Percentiles rank a stretch among this genome's conserved stretches.
These are phyloP conservation scores for Salix udensis DNA, from an alignment of 345 rosid genomes.

Conservation along the genomic window DNA sequence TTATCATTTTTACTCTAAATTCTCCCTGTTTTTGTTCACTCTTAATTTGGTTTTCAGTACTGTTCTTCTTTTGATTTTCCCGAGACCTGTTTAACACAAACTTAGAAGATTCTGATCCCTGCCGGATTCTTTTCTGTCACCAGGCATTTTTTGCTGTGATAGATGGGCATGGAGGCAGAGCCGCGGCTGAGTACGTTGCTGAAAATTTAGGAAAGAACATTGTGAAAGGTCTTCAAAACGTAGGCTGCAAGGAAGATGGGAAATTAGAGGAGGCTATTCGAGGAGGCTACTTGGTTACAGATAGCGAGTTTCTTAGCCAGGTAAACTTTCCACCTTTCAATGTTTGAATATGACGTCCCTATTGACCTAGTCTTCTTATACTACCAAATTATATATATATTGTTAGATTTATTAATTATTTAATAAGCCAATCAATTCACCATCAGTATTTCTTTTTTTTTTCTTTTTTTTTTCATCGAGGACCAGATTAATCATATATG, in stretches of 20 bases:
- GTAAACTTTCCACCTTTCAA: constrained; percentile 14
- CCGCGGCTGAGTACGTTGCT: constrained; percentile 41
- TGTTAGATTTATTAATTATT: too few relatives aligned
- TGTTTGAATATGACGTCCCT: not conserved
- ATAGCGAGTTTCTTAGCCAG: constrained; percentile 47
- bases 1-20: not conserved
- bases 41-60: too few relatives aligned
- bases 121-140: not conserved
- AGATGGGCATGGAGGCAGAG: constrained; percentile 54
- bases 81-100: too few relatives aligned
- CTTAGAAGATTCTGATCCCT: not conserved
- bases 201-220: constrained; percentile 50
- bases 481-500: not conserved
- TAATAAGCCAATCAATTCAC: not conserved
- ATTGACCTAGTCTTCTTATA: not conserved
- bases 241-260: not conserved
- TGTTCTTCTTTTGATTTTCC: too few relatives aligned
- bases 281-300: constrained; percentile 39
- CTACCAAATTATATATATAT: too few relatives aligned
- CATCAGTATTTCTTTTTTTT: not conserved
- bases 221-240: constrained; percentile 25
- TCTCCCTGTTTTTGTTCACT: too few relatives aligned
- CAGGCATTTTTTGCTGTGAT: constrained; percentile 49
- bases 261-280: constrained; percentile 32
- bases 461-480: not conserved